Evolutionary conservation across 164 flowering plant genomes (phyloP).

Genomic region (Cinnamomum chago): DNA sequence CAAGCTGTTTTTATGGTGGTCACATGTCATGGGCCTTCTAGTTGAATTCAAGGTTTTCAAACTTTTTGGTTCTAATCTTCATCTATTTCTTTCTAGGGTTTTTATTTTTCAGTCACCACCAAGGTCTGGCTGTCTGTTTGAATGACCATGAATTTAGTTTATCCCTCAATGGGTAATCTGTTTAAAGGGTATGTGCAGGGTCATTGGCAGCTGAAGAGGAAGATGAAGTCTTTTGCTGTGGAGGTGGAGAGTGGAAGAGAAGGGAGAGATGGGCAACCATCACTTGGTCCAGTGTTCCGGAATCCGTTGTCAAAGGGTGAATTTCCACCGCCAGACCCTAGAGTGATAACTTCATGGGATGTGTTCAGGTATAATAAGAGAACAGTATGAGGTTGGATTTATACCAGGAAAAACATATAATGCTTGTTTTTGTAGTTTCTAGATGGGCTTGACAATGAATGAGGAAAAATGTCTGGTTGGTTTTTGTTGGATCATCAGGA

Average conservation of each 20-base stretch:
- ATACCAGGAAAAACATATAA: background rate
- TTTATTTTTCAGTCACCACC: background rate
- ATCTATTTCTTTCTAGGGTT: background rate
- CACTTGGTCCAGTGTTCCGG: constrained; percentile 84
- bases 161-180: background rate
- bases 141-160: background rate
- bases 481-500: no score
- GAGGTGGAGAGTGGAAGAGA: constrained; percentile 66
- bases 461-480: no score
- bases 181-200: background rate
- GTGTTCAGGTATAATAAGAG: constrained; percentile 57
- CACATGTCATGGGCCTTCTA: background rate
- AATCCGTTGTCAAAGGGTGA: constrained; percentile 48
- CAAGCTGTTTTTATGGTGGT: background rate
- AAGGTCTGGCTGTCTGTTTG: background rate
- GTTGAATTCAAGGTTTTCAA: background rate
- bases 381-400: background rate
- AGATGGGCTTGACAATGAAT: background rate
- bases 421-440: background rate
- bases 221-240: constrained; percentile 62
- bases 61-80: background rate
- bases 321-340: constrained; percentile 46
- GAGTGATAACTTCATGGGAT: constrained; percentile 62
- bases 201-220: background rate
- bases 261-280: constrained; percentile 68